Percentiles rank a stretch among this genome's conserved stretches.
Conservation (phyloP, 164 flowering plant species). For the Akebia trifoliata region DNA sequence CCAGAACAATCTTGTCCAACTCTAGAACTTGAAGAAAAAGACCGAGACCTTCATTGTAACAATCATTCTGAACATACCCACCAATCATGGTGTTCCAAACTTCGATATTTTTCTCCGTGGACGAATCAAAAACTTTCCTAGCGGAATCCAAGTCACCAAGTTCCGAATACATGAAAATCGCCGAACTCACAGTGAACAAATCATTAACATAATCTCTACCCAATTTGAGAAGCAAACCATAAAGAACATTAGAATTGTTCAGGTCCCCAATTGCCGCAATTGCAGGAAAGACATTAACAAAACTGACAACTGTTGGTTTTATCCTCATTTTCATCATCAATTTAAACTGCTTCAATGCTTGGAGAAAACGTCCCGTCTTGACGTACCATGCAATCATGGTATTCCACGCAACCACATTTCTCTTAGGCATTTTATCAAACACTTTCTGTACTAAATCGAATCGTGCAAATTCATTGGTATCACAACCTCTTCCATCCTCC, state of each 20-base stretch:
- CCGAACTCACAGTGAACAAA: constrained; percentile 67
- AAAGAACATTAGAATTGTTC: constrained; percentile 36
- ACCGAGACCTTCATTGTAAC: constrained; percentile 41
- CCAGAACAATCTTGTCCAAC: constrained; percentile 35
- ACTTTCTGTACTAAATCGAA: constrained; percentile 49
- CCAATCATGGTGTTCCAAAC: constrained; percentile 93
- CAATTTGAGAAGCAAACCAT: constrained; percentile 59
- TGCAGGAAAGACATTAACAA: constrained; percentile 79
- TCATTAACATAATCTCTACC: constrained; percentile 54
- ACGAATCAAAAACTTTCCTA: constrained; percentile 50
- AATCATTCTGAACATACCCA: constrained; percentile 62
- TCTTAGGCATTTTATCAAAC: constrained; percentile 57
- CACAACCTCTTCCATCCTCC: constrained; percentile 4
- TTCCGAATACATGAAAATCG: constrained; percentile 63
- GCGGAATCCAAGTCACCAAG: constrained; percentile 54
- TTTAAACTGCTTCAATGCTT: constrained; percentile 51
- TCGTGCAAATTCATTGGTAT: not conserved
- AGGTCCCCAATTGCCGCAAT: constrained; percentile 32
- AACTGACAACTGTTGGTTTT: constrained; percentile 60
- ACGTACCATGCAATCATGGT: constrained; percentile 73
- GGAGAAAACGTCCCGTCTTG: constrained; percentile 36
- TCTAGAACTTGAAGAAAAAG: constrained; percentile 50
- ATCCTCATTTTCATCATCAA: constrained; percentile 57
- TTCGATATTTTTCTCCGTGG: constrained; percentile 58
- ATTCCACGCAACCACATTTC: constrained; percentile 80